phyloP scores from a whole-genome alignment of 176 grass and related monocot genomes.

The Elymus sibiricus region DNA sequence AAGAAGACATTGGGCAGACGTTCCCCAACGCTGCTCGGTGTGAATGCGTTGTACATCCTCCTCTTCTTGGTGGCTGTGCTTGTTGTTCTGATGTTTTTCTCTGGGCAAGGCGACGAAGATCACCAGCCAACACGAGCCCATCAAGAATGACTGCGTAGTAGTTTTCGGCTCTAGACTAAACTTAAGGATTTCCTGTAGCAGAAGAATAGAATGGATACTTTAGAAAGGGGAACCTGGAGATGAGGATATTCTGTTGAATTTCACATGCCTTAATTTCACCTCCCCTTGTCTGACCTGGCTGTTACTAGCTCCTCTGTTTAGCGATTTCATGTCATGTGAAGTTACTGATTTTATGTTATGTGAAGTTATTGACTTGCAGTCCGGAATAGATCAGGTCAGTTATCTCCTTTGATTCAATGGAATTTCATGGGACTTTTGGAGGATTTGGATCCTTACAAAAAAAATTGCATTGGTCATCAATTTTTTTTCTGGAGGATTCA shows the following conservation, averaged over 20 bases:
- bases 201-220: slow-evolving; percentile 9
- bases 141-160: slow-evolving; percentile 25
- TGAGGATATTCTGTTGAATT: neutral
- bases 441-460: neutral
- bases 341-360: neutral
- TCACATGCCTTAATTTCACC: neutral
- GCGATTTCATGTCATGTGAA: neutral
- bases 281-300: neutral
- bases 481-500: neutral
- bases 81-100: slow-evolving; percentile 49
- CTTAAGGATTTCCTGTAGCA: neutral
- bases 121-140: slow-evolving; percentile 34
- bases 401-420: neutral
- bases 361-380: neutral
- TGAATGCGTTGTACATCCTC: slow-evolving; percentile 55
- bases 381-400: neutral
- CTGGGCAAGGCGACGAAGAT: slow-evolving; percentile 48
- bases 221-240: slow-evolving; percentile 1
- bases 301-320: neutral
- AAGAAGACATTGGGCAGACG: slow-evolving; percentile 48
- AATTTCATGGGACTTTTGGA: neutral
- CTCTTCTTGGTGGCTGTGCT: slow-evolving; percentile 45
- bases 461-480: neutral
- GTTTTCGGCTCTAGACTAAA: neutral
- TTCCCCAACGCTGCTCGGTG: slow-evolving; percentile 36